Percentiles rank a stretch among this genome's conserved stretches.
phyloP scores from a whole-genome alignment of 2,329 filamentous ascomycete genomes.

The Diaporthe citrichinensis region DNA sequence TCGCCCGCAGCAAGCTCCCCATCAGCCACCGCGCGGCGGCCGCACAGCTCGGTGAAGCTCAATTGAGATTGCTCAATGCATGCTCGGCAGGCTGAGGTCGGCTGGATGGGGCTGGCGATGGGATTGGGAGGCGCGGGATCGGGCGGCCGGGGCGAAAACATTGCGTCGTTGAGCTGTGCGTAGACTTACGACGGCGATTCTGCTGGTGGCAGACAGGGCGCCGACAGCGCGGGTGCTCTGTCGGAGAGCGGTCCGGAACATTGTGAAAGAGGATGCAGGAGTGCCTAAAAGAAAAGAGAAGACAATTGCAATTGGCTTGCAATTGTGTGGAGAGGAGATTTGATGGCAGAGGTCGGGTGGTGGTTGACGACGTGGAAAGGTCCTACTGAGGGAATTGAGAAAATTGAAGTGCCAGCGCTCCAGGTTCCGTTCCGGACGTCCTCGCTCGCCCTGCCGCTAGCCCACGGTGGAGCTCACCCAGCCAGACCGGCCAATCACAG shows the following conservation, averaged over 20 bases:
- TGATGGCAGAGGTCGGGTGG: slow-evolving; percentile 62
- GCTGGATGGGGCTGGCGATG: slow-evolving; percentile 60
- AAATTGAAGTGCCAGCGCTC: slow-evolving; percentile 40
- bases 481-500: slow-evolving; percentile 43
- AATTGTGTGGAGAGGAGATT: slow-evolving; percentile 75
- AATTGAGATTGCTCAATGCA: slow-evolving; percentile 54
- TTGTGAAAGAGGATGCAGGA: slow-evolving; percentile 71
- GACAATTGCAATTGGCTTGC: slow-evolving; percentile 74
- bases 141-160: slow-evolving; percentile 50
- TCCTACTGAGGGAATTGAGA: slow-evolving; percentile 48
- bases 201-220: slow-evolving; percentile 91
- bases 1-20: slow-evolving; percentile 52
- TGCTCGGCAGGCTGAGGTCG: slow-evolving; percentile 51
- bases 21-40: slow-evolving; percentile 50
- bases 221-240: slow-evolving; percentile 96
- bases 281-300: slow-evolving; percentile 64
- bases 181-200: slow-evolving; percentile 93
- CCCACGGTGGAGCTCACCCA: slow-evolving; percentile 36
- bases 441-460: slow-evolving; percentile 29
- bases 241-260: slow-evolving; percentile 99
- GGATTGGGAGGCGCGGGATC: slow-evolving; percentile 57
- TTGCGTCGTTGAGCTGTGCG: slow-evolving; percentile 43
- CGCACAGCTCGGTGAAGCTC: slow-evolving; percentile 50
- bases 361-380: slow-evolving; percentile 39
- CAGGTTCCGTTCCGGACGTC: slow-evolving; percentile 48